Evolutionary conservation across 768 basidiomycete genomes (phyloP).

Genomic region (Podaxis mareebaensis): DNA sequence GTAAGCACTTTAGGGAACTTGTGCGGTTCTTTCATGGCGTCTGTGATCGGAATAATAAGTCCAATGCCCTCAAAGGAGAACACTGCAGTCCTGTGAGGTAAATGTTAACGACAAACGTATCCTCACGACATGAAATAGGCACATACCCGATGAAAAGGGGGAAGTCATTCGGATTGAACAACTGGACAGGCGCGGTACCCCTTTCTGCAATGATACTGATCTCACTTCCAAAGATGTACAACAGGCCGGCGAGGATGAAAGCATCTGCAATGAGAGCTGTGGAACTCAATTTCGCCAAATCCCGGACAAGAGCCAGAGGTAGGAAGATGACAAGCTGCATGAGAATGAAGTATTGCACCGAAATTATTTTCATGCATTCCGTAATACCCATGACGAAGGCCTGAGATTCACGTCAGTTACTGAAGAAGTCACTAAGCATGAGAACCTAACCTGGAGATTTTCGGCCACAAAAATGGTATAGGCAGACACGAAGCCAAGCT

Average conservation of each 20-base stretch:
- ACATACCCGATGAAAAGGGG: constrained; percentile 88
- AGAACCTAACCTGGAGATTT: constrained; percentile 60
- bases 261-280: constrained; percentile 92
- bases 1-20: constrained; percentile 90
- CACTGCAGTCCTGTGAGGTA: constrained; percentile 75
- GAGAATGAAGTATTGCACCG: constrained; percentile 80
- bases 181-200: constrained; percentile 76
- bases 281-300: constrained; percentile 91
- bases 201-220: constrained; percentile 59
- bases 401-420: constrained; percentile 29
- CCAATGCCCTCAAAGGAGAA: constrained; percentile 99
- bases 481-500: constrained; percentile 84
- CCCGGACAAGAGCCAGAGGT: constrained; percentile 85
- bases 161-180: constrained; percentile 91
- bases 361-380: constrained; percentile 64
- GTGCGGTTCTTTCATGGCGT: constrained; percentile 93
- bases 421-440: background rate
- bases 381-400: constrained; percentile 84
- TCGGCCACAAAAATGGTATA: constrained; percentile 97
- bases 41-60: constrained; percentile 94
- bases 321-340: constrained; percentile 85
- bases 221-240: constrained; percentile 91
- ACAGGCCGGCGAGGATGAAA: constrained; percentile 86
- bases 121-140: background rate
- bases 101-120: constrained; percentile 13